Evolutionary conservation across 176 grass and related monocot species (phyloP), one percentile per base, ranked within the genome.

Genomic region (Saccharum spontaneum): DNA sequence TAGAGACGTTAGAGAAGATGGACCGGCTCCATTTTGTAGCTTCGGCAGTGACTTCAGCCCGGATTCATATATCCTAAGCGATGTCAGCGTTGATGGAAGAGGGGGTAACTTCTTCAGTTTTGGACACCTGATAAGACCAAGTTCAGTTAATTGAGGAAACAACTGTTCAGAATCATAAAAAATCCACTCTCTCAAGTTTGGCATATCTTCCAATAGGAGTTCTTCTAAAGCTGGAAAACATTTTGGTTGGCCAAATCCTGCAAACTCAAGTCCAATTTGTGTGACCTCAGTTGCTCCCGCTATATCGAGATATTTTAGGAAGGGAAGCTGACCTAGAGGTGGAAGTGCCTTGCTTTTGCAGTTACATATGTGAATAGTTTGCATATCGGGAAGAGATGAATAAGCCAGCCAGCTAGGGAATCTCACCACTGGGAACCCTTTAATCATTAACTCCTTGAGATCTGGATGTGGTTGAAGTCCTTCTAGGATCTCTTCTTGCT

Each of bases 121-220:
- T 48, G 87, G 92, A 61, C 92, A 92, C 38, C 85, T 82, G 62
- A 88, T 75, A 64, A 94, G 22, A 52, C 46, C 81, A 67, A 94
- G 65, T 82, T 88, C 88, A 79, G 66, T 90, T 86, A 93, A 82
- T 38, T 86, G 82, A 62, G 91, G 88, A 83, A 93, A 93, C 74
- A 92, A 17, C 60, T 69, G 49, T 28, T 83, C 49, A 75, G 39
- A 16, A 85, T 59, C 73, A 85, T 84, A 33, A 50, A 91, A 87
- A 81, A 23, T 85, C 92, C 92, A 94, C 54, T 90, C 57, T 15
- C 8, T 83, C 59, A 94, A 82, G 5, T 90, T 87, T 48, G 90
- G 90, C 92, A 94, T 92, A 54, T 94, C 92, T 87, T 85, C 84
- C 45, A 94, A 37, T 67, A 94, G 48, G 70, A 94, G 77, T 70